Base-by-base conservation (phyloP, 805 yeast species). In the Brettanomyces anomalus region DNA sequence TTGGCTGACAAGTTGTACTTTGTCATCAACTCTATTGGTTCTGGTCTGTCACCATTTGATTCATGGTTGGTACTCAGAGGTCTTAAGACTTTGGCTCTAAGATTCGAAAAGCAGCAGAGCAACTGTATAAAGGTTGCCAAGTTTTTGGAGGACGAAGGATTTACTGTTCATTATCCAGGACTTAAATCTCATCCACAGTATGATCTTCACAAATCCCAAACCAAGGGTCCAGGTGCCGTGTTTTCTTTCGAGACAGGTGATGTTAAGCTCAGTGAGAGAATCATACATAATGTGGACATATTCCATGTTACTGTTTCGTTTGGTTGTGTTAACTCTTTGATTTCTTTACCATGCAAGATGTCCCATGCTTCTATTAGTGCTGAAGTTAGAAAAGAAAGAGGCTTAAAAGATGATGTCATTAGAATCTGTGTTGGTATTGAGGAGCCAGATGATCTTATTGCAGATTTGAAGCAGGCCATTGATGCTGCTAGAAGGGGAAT, bases 301-400 rank as follows among this genome's bases (percentile, higher is more conserved):
- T 89, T 83, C 68, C 86, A 89, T 33, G 86, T 89, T 49, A 85
- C 95, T 5, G 97, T 89, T 7, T 84, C 95, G 10, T 89, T 89
- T 64, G 97, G 97, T 18, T 84, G 95, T 61, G 96, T 90, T 47
- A 86, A 87, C 68, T 85, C 95, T 15, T 71, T 89, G 57, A 86
- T 89, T 45, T 86, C 96, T 33, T 76, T 89, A 80, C 97, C 97
- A 14, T 86, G 97, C 62, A 76, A 77, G 62, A 89, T 89, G 97
- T 85, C 96, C 5, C 97, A 89, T 58, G 97, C 97, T n/a, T 82
- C 96, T 3, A 89, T 89, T 48, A 96, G 88, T 53, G 82, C 88
- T 20, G 77, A 85, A 56, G 80, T 86, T 3, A 78, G 97, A 62
- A 80, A 79, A 39, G 94, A 84, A 61, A 78, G 97, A 60, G 87